These are phyloP conservation scores for Ceratobasidium sp. DNA, from an alignment of 1,284 basidiomycete genomes.

Conservation along the genomic window DNA sequence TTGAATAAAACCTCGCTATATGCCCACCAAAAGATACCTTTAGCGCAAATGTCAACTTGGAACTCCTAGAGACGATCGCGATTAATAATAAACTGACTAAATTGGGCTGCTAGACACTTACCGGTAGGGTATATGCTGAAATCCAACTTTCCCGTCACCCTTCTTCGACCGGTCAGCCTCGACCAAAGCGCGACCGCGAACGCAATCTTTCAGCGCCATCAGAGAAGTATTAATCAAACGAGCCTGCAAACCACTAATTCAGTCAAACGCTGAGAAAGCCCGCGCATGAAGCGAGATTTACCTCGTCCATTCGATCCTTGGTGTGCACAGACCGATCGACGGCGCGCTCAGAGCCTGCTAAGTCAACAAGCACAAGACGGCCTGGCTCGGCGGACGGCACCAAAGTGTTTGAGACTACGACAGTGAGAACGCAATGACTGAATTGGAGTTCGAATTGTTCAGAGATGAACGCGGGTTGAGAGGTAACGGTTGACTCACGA, in stretches of 20 bases:
- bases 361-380: constrained; percentile 57
- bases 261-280: constrained; percentile 52
- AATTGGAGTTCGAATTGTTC: constrained; percentile 53
- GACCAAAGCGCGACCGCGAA: constrained; percentile 52
- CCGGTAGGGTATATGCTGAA: constrained; percentile 59
- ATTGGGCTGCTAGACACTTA: neutral
- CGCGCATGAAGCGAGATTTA: neutral
- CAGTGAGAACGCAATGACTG: constrained; percentile 58
- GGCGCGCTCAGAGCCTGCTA: constrained; percentile 50
- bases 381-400: constrained; percentile 58
- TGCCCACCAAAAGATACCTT: constrained; percentile 51
- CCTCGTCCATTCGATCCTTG: constrained; percentile 45
- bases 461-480: neutral
- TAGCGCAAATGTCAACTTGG: constrained; percentile 58
- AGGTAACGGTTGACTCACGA: constrained; percentile 4
- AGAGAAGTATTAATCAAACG: constrained; percentile 59
- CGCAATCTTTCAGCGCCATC: constrained; percentile 59
- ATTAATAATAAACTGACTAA: neutral
- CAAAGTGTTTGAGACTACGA: constrained; percentile 56
- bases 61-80: constrained; percentile 16
- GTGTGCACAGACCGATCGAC: constrained; percentile 52
- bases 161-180: constrained; percentile 41
- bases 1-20: neutral
- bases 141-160: constrained; percentile 54
- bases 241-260: constrained; percentile 48